Evolutionary conservation across 306 rosid genomes (phyloP), one percentile per base, ranked within the genome.

Genomic region (Mucuna pruriens): DNA sequence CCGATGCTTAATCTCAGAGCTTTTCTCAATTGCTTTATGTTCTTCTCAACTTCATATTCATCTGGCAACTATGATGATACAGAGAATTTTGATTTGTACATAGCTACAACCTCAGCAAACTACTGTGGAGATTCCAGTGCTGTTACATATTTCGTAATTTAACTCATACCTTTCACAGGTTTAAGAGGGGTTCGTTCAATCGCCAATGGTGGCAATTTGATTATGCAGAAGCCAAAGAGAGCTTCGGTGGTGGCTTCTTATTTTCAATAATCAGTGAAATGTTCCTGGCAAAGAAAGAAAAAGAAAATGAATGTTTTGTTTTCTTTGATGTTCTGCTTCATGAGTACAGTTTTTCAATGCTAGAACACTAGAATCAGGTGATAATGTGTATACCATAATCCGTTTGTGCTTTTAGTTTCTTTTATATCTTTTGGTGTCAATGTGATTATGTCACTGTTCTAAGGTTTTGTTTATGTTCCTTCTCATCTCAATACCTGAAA

Each of bases 21-120:
- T 15, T 71, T 71, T 26, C 61, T 71, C 26, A 71, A 45, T 23
- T 71, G 76, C 61, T 71, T 71, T 13, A 26, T 26, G 60, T 23
- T 46, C 44, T 16, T 46, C 26, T 29, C 76, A 45, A 2, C 76
- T 45, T 45, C 33, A 10, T 23, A 17, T 42, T 22, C 74, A 6
- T 6, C 7, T 49, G 9, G 22, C 9, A 15, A 4, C 15, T 71
- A 9, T 8, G 40, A 46, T 13, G 74, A 69, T 10, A 8, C 29
- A 45, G 44, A 45, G 38, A 26, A 46, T 26, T 15, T 16, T 15
- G 5, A 44, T 7, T 15, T 45, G 25, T 40, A 45, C 13, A 45
- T 25, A 45, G 49, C 8, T 8, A 6, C 13, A 42, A 13, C 22
- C 22, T 22, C 25, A 42, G 25, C 75, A 70, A 23, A n/a, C n/a